Evolutionary conservation across 148 eudicot species (phyloP), one percentile per base, ranked within the genome.

Genomic region (Silene latifolia): DNA sequence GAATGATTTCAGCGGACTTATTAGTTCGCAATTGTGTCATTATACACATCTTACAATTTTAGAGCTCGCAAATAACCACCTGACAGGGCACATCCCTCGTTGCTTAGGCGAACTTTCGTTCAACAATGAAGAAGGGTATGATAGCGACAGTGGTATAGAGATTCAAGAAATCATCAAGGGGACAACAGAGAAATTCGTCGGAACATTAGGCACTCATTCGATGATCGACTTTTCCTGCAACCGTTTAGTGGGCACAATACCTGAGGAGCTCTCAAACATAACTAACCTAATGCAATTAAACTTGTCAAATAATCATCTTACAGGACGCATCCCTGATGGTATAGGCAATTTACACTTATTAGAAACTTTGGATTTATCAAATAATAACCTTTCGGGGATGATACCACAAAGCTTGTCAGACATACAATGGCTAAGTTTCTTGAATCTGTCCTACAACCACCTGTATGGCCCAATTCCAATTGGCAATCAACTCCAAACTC

Each of bases 161-260:
- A 65, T 65, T 35, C 47, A 8, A 32, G 69, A 66, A 66, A 35
- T 8, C 24, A 17, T 66, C 48, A 66, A 66, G 4, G 23, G 69
- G 19, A 15, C 1, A 35, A 35, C 12, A 35, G 12, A 32, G 69
- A n/a, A 35, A 0, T n/a, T 66, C 12, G 23, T 0, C 17, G 69
- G 69, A 32, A 18, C 48, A 13, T 18, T 14, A 3, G 23, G 23
- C 9, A 17, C 12, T 66, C 69, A 32, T 17, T 66, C 51, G 0
- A 35, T 6, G 0, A 66, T 81, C 5, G 90, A 83, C 63, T 85
- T 89, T 20, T 89, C 87, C 0, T 19, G 75, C 67, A 89, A 89
- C 68, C 44, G 70, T 15, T 70, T 87, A 1, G 19, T 17, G 5
- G 87, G 89, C 3, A 54, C 71, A 8, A 82, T 88, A 39, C 88